phyloP scores from a whole-genome alignment of 75 land plant species.

The Azolla pinnata region DNA sequence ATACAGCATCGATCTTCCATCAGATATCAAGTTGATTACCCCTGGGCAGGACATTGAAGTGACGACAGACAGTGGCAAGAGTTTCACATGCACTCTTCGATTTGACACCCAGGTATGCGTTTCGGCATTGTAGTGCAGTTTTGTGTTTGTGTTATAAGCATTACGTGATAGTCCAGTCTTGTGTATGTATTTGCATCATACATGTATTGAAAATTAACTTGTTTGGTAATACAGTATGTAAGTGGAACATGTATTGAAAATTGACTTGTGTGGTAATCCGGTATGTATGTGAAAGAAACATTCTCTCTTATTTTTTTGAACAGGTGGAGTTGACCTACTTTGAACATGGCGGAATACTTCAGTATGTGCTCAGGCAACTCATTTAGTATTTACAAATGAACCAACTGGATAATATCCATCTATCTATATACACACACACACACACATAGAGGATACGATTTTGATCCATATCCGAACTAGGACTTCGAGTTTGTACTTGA shows the following conservation, averaged over 20 bases:
- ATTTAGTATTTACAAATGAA: too few species aligned
- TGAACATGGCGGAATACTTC: conserved; percentile 83
- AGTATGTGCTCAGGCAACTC: conserved; percentile 70
- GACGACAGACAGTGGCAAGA: conserved; percentile 76
- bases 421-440: too few species aligned
- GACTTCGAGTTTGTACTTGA: too few species aligned
- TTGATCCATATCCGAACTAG: too few species aligned
- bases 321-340: conserved; percentile 90
- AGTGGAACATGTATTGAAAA: neutral
- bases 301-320: neutral
- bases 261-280: neutral
- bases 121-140: neutral
- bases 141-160: neutral
- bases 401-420: too few species aligned
- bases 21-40: conserved; percentile 43
- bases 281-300: neutral
- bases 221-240: neutral
- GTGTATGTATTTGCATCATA: neutral
- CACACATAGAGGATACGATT: too few species aligned
- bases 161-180: neutral
- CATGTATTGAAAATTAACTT: neutral
- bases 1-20: conserved; percentile 46
- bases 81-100: conserved; percentile 72
- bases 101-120: conserved; percentile 90
- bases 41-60: conserved; percentile 90